Evolutionary conservation across 164 flowering plant species (phyloP).

Genomic region (Vitis rupestris): DNA sequence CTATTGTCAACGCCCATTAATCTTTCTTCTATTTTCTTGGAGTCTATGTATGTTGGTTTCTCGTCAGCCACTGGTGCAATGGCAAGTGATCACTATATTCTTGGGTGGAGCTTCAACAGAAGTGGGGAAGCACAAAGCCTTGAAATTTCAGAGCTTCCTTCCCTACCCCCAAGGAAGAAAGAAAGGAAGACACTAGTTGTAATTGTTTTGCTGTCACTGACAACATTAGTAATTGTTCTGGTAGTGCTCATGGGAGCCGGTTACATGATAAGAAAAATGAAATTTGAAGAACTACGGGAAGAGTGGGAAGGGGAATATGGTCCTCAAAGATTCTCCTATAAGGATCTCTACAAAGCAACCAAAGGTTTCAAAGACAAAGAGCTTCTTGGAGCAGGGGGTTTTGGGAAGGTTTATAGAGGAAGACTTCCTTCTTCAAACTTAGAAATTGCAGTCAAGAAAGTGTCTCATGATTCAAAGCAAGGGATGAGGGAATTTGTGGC

Average conservation of each 20-base stretch:
- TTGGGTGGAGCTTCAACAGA: conserved; percentile 26
- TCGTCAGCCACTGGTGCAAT: conserved; percentile 14
- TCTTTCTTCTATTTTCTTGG: conserved; percentile 3
- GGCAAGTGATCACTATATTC: conserved; percentile 15
- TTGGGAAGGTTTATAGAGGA: conserved; percentile 45
- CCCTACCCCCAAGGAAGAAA: not conserved
- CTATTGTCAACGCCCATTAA: not conserved
- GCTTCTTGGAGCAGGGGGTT: conserved; percentile 30
- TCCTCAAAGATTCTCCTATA: conserved; percentile 29
- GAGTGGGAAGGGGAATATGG: conserved; percentile 39
- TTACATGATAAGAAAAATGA: conserved; percentile 20
- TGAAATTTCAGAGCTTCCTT: conserved; percentile 14
- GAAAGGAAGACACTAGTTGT: not conserved
- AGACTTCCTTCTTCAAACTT: conserved; percentile 14
- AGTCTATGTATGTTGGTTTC: conserved; percentile 18
- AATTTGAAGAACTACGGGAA: conserved; percentile 32
- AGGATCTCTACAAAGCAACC: conserved; percentile 30
- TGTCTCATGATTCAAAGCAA: conserved; percentile 39
- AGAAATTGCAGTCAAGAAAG: conserved; percentile 44
- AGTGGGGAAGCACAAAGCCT: conserved; percentile 10
- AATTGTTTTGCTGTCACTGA: not conserved
- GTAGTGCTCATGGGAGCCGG: not conserved
- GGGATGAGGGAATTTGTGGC: conserved; percentile 44
- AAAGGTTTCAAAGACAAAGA: conserved; percentile 30
- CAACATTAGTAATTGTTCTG: not conserved